phyloP scores from a whole-genome alignment of 495 filamentous ascomycete species.

The Penicillium steckii region DNA sequence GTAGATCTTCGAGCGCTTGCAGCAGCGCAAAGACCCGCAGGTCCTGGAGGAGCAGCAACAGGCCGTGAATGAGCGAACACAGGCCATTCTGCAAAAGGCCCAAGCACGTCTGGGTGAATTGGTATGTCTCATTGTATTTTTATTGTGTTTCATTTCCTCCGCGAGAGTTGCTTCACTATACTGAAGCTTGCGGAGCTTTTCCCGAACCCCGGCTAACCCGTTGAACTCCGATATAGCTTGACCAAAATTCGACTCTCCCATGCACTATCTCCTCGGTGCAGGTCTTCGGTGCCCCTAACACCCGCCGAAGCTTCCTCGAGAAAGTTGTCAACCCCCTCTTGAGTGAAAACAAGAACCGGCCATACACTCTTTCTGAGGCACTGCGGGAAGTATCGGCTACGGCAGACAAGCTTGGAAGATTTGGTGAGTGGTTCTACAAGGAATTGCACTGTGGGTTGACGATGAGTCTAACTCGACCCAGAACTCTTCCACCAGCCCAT shows the following conservation, averaged over 20 bases:
- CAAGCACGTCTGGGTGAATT: constrained; percentile 59
- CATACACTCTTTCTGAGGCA: constrained; percentile 75
- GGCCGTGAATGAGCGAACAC: constrained; percentile 59
- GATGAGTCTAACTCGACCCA: no score
- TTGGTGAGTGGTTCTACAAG: constrained; percentile 62
- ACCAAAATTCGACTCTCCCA: constrained; percentile 73
- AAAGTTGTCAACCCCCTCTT: constrained; percentile 75
- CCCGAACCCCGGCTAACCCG: constrained; percentile 14
- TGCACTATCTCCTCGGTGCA: constrained; percentile 79
- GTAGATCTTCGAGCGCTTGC: constrained; percentile 67
- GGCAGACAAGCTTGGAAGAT: constrained; percentile 71
- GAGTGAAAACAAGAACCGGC: constrained; percentile 59
- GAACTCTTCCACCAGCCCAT: constrained; percentile 89
- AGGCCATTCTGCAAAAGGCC: constrained; percentile 63
- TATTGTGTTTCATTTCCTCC: not conserved
- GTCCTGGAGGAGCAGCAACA: constrained; percentile 60
- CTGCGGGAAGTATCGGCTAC: constrained; percentile 64
- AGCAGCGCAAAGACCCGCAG: constrained; percentile 58
- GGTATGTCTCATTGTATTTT: constrained; percentile 27
- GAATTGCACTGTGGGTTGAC: no score
- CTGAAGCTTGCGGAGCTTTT: constrained; percentile 2
- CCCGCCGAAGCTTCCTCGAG: constrained; percentile 75
- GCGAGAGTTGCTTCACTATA: not conserved
- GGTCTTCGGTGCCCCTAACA: constrained; percentile 74
- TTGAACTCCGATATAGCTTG: constrained; percentile 54